A percentile compares a stretch with the other conserved stretches of the same genome.
These are phyloP conservation scores for Candida rishiriensis DNA, from an alignment of 805 yeast species.

Conservation along the genomic window DNA sequence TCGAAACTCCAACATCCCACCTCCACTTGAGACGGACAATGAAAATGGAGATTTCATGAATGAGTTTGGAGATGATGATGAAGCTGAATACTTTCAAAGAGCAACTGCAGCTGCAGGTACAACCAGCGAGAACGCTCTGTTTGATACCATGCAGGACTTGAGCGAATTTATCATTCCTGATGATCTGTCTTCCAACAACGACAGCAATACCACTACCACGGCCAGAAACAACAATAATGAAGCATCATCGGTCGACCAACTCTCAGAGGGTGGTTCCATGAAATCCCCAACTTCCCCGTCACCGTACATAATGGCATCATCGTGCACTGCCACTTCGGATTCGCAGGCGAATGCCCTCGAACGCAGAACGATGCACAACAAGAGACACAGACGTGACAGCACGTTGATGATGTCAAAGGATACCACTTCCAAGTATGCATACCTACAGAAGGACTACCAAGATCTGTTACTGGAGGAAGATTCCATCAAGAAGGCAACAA, in stretches of 20 bases:
- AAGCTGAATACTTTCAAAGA: conserved; percentile 5
- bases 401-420: conserved; percentile 5
- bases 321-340: background rate
- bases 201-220: background rate
- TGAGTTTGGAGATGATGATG: conserved; percentile 21
- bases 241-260: background rate
- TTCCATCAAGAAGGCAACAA: conserved; percentile 22
- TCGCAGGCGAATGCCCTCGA: background rate
- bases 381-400: conserved; percentile 1
- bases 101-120: conserved; percentile 33
- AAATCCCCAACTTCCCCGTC: background rate
- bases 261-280: too few relatives aligned
- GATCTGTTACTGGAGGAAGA: conserved; percentile 18
- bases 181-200: conserved; percentile 2
- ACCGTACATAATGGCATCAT: background rate
- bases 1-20: conserved; percentile 33
- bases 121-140: background rate
- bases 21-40: conserved; percentile 28
- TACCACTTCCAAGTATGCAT: conserved; percentile 13
- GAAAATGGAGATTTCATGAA: conserved; percentile 23
- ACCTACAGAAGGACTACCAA: conserved; percentile 17
- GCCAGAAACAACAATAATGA: background rate
- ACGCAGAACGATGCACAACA: background rate
- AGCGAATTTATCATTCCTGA: conserved; percentile 20
- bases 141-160: conserved; percentile 36